Conservation (phyloP, 2,329 filamentous ascomycete genomes). For the Chalaropsis ovoidea region DNA sequence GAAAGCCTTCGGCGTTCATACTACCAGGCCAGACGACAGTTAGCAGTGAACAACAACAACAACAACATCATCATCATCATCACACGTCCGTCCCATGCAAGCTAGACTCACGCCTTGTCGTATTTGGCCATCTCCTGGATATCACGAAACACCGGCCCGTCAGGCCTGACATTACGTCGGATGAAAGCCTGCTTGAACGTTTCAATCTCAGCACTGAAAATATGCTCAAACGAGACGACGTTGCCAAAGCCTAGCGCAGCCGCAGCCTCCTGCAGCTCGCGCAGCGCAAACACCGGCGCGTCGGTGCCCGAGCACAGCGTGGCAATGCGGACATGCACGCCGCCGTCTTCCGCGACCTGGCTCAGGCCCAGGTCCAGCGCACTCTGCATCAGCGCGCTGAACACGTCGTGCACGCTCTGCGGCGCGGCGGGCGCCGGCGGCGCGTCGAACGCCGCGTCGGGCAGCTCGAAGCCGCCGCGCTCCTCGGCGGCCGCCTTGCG, state of each 20-base stretch:
- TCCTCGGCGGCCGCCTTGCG: neutral
- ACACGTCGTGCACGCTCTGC: conserved; percentile 15
- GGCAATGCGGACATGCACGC: conserved; percentile 39
- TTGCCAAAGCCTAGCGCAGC: conserved; percentile 30
- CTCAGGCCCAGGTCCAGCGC: conserved; percentile 26
- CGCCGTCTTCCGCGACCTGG: conserved; percentile 29
- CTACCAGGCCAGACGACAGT: conserved; percentile 31
- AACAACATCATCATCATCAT: neutral
- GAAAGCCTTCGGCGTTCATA: conserved; percentile 57
- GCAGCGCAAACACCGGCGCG: conserved; percentile 56
- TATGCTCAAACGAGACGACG: conserved; percentile 41
- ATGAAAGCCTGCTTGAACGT: conserved; percentile 56
- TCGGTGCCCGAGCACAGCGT: conserved; percentile 76
- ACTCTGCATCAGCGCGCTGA: conserved; percentile 16
- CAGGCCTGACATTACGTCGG: conserved; percentile 46
- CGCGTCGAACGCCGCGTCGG: conserved; percentile 6
- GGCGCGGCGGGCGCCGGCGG: neutral
- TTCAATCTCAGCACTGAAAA: conserved; percentile 55
- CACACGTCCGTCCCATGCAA: neutral
- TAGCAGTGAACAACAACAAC: neutral
- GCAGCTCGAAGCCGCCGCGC: neutral
- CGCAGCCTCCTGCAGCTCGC: conserved; percentile 43
- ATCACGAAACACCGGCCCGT: conserved; percentile 46
- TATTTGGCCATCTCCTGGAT: conserved; percentile 44
- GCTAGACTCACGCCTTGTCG: conserved; percentile 38